These are phyloP conservation scores for Kuraishia borneana DNA, from an alignment of 805 yeast species.

Conservation along the genomic window DNA sequence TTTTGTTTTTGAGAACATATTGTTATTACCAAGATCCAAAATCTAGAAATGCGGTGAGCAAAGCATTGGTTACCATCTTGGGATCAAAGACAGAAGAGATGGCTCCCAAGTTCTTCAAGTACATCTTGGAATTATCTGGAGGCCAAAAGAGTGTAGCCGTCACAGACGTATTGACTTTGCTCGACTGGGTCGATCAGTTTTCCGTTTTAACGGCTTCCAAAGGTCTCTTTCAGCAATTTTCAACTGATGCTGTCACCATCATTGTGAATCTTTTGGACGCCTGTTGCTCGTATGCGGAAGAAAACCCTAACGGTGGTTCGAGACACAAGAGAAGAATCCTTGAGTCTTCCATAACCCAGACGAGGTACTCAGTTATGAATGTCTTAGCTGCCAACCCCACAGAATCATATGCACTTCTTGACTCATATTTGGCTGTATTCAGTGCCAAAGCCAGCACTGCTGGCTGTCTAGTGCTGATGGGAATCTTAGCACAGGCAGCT, in stretches of 20 bases:
- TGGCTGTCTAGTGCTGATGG: slow-evolving; percentile 23
- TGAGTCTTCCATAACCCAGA: slow-evolving; percentile 18
- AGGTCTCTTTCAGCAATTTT: slow-evolving; percentile 11
- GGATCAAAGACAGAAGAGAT: slow-evolving; percentile 15
- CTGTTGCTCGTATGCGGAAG: slow-evolving; percentile 18
- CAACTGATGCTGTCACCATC: slow-evolving; percentile 13
- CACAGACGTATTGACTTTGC: slow-evolving; percentile 42
- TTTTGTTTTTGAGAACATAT: slow-evolving; percentile 34
- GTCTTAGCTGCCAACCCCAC: slow-evolving; percentile 11
- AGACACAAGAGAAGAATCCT: slow-evolving; percentile 28
- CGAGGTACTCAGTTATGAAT: slow-evolving; percentile 11
- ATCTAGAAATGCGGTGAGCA: slow-evolving; percentile 31
- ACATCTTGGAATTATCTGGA: slow-evolving; percentile 21
- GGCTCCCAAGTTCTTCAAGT: slow-evolving; percentile 25
- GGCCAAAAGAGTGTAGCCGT: slow-evolving; percentile 34
- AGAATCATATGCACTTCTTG: slow-evolving; percentile 6
- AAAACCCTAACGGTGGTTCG: slow-evolving; percentile 10
- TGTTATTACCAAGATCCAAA: slow-evolving; percentile 31
- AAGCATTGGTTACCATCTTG: slow-evolving; percentile 26
- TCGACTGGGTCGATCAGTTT: slow-evolving; percentile 43
- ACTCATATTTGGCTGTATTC: slow-evolving; percentile 7
- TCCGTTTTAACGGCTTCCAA: slow-evolving; percentile 13
- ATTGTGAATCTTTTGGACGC: slow-evolving; percentile 29
- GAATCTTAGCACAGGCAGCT: slow-evolving; percentile 20
- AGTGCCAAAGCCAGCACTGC: slow-evolving; percentile 16